These are phyloP conservation scores for Rhodotorula sp. DNA, from an alignment of 1,284 basidiomycete genomes.

Conservation along the genomic window DNA sequence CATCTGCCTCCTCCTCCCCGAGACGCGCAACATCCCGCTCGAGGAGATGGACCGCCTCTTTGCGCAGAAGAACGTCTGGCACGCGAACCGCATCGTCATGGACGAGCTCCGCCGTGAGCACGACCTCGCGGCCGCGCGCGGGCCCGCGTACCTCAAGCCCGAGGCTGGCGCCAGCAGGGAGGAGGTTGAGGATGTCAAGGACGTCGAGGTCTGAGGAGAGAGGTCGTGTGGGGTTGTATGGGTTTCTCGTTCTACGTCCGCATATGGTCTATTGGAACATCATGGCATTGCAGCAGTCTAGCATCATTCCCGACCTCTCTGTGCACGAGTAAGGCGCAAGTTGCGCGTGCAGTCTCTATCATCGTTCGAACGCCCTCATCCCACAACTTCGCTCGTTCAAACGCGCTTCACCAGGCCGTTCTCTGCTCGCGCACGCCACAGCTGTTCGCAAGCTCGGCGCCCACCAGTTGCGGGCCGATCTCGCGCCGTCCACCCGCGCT, in stretches of 20 bases:
- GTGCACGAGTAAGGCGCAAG: too few relatives aligned
- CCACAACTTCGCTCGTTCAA: too few relatives aligned
- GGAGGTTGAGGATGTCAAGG: constrained; percentile 30
- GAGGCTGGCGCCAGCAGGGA: background rate
- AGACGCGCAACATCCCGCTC: constrained; percentile 39
- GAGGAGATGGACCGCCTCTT: constrained; percentile 46
- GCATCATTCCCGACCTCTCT: too few relatives aligned
- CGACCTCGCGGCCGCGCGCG: constrained; percentile 1
- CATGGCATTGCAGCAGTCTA: too few relatives aligned
- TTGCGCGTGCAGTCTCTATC: too few relatives aligned
- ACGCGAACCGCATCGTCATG: constrained; percentile 40
- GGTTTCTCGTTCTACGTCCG: background rate
- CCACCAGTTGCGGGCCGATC: too few relatives aligned
- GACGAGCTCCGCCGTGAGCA: constrained; percentile 37
- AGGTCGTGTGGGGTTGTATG: background rate
- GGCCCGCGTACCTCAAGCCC: constrained; percentile 19
- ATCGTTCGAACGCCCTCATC: too few relatives aligned
- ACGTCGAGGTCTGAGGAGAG: background rate
- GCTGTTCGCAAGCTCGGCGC: too few relatives aligned
- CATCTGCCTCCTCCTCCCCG: constrained; percentile 46
- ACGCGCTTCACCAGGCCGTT: too few relatives aligned
- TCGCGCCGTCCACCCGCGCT: background rate
- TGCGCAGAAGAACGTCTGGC: constrained; percentile 32
- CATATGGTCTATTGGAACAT: too few relatives aligned
- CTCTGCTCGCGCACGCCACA: too few relatives aligned